Base-by-base conservation (phyloP, 2,329 filamentous ascomycete genomes). In the Metarhizium album region DNA sequence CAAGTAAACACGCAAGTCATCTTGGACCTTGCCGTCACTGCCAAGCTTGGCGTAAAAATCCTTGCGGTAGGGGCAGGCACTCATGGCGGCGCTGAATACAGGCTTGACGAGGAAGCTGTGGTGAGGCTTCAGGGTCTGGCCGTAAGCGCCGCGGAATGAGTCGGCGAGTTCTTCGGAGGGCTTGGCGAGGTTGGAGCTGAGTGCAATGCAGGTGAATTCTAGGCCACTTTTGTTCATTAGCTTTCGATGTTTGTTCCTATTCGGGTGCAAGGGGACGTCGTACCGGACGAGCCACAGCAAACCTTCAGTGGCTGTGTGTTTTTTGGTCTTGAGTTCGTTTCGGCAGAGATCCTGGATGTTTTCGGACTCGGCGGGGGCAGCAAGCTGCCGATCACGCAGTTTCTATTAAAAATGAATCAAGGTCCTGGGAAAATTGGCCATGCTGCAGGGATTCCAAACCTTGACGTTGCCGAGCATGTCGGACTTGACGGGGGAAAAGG, bases 401-500 rank as follows among this genome's bases (percentile, higher is more conserved):
- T 98, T 97, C 89, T 94, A 59, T 46, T 49, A 4, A 14, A 23
- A 31, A 40, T 53, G 18, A 48, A 48, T n/a, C 23, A 13, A 3
- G 11, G 14, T 16, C 20, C 9, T 18, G 4, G 7, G 7, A 16
- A 22, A 20, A 37, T 22, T 22, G 24, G 33, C 14, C 33, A 35
- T 14, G 33, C 11, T 35, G 11, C 8, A n/a, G 11, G n/a, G 20
- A 16, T 35, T 13, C 22, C 66, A 56, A 68, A 93, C 89, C 80
- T 90, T 90, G 73, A 97, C 80, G 72, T 98, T 98, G 67, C 87
- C 87, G 46, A 81, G 69, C 74, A 98, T 87, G 70, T 98, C 93
- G 59, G 72, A 86, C 79, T 95, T 96, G 66, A 97, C 91, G 24
- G 88, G 86, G 50, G 77, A 82, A 72, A 98, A 97, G 57, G 90